Base-by-base conservation (phyloP, 2,329 filamentous ascomycete species). In the Pseudovirgaria hyperparasitica region DNA sequence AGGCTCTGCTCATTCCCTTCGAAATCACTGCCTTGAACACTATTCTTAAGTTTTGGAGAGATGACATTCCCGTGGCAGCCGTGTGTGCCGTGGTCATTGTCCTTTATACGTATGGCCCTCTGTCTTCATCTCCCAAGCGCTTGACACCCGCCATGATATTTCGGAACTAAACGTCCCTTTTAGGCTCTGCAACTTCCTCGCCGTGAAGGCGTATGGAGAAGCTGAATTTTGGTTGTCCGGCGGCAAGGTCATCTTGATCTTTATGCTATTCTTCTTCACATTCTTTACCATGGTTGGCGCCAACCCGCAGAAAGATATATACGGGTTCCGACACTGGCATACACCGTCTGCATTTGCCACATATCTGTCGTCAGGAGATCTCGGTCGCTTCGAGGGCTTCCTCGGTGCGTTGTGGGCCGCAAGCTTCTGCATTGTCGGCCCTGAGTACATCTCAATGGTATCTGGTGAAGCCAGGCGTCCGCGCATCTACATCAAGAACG, bases 1-100 rank as follows among this genome's bases (percentile, higher is more conserved):
- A 68, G 37, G 54, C 61, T 2, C 30, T 67, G 7, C 48, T 66
- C 2, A 63, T 67, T 4, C 63, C 63, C 0, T 65, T 63, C 31
- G 64, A 68, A 32, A 66, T 68, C 28, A 59, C 62, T 1, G 54
- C 54, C n/a, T 42, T 54, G 29, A 55, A 54, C 29, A 38, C 55
- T 17, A 46, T 57, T 13, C 31, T 57, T 22, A 39, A 36, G 15
- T 57, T 45, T 29, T 57, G 54, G 53, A 72, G 54, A 38, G 52
- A 63, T 34, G 50, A 62, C 25, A 61, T 60, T 12, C 48, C 52
- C 26, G 37, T 60, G 42, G 35, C 50, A 25, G 50, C 55, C 28
- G 51, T 61, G 12, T 52, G 51, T 29, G 46, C 54, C 15, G 55
- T 45, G 16, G 51, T 52, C 30, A 57, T 62, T 18, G 46, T 57